Base-by-base conservation (phyloP, 306 rosid species). In the Mimosa bimucronata region DNA sequence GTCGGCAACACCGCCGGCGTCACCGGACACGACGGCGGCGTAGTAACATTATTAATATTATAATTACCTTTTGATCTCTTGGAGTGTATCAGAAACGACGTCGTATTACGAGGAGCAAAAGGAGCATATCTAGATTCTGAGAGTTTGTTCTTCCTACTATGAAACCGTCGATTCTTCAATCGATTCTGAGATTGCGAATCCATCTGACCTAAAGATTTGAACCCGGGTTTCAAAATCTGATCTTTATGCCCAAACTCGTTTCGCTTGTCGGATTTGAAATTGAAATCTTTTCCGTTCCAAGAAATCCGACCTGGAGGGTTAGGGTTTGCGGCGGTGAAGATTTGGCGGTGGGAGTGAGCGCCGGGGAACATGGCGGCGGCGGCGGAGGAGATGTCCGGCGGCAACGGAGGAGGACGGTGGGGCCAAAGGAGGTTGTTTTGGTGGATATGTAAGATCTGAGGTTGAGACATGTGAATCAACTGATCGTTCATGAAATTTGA, bases 91-190 rank as follows among this genome's bases (percentile, higher is more conserved):
- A 92, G 40, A 80, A 81, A 94, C 28, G 98, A 90, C 0, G 97
- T 87, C 1, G 97, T 94, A 75, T 94, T 94, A 62, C 91, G 88
- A 18, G 97, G 97, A 4, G 98, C 98, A 2, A 86, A 91, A 23
- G 98, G 98, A 0, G 91, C 92, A 28, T 88, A 90, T 50, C 91
- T 83, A 37, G 78, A 80, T 73, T 84, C 80, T 34, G 38, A 34
- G 53, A 78, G 84, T 53, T 79, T 94, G 84, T 88, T 88, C 76
- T 87, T 94, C 4, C 81, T 78, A 65, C 85, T 78, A 65, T 86
- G 83, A 62, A 91, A 89, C 57, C 92, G 83, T 1, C 95, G 86
- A 9, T 86, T 84, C 68, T 91, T 91, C 29, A 82, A 38, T 9
- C 89, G 90, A 82, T 87, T 89, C 58, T 86, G 87, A 7, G 86